Conservation (phyloP, 2,329 filamentous ascomycete species). For the Diaporthe amygdali region DNA sequence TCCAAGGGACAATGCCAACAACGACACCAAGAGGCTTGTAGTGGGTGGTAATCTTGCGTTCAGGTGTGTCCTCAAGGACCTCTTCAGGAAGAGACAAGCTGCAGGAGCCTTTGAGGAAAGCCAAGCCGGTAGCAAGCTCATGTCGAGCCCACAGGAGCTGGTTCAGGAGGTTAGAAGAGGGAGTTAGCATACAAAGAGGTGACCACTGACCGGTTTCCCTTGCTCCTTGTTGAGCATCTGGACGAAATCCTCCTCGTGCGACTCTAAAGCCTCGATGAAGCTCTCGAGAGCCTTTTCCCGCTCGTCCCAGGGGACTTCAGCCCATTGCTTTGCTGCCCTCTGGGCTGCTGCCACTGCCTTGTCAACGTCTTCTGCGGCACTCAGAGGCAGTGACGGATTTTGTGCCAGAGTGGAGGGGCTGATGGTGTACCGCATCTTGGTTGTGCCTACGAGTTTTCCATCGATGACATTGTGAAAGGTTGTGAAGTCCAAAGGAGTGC, state of each 20-base stretch:
- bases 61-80: background rate
- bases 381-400: background rate
- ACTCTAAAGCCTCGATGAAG: background rate
- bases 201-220: background rate
- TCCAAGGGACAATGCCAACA: constrained; percentile 13
- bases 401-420: background rate
- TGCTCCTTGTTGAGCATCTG: constrained; percentile 4
- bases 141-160: background rate
- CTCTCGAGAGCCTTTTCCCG: background rate
- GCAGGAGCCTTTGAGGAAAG: background rate
- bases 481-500: background rate
- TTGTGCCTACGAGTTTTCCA: background rate
- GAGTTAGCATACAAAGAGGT: background rate
- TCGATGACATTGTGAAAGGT: constrained; percentile 6
- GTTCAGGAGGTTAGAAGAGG: background rate
- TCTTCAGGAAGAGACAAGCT: background rate
- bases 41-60: background rate
- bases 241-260: background rate
- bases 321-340: background rate
- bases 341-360: background rate
- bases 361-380: background rate
- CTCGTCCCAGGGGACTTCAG: background rate
- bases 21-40: constrained; percentile 7
- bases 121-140: background rate
- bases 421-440: background rate